These are phyloP conservation scores for Candida vartiovaarae DNA, from an alignment of 805 yeast species.

Conservation along the genomic window DNA sequence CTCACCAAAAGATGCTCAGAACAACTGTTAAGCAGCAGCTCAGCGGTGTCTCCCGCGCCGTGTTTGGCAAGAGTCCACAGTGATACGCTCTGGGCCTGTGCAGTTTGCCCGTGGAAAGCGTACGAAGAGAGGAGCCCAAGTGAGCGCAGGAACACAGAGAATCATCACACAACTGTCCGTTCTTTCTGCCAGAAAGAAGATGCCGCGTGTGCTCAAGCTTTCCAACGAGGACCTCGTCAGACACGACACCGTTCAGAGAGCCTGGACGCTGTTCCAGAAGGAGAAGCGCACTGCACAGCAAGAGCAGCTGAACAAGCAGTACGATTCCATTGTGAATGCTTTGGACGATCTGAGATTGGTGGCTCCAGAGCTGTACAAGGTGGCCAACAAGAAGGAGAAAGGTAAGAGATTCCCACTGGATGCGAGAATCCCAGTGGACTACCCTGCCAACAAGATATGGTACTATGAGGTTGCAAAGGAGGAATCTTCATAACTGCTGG, in stretches of 20 bases:
- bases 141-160: constrained; percentile 42
- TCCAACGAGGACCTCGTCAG: constrained; percentile 77
- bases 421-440: constrained; percentile 81
- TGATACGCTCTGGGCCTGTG: constrained; percentile 4
- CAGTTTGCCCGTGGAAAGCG: constrained; percentile 42
- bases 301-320: constrained; percentile 50
- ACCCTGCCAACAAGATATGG: constrained; percentile 82
- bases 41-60: constrained; percentile 9
- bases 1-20: background rate
- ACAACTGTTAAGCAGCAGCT: constrained; percentile 1
- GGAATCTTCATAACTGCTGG: background rate
- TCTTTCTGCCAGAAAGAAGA: constrained; percentile 79
- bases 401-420: constrained; percentile 72
- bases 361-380: constrained; percentile 48
- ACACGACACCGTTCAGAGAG: constrained; percentile 74
- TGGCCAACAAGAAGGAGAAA: constrained; percentile 51
- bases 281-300: constrained; percentile 38
- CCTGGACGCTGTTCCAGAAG: constrained; percentile 66
- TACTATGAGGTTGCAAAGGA: constrained; percentile 41
- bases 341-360: constrained; percentile 56
- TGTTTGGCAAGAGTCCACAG: background rate
- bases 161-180: constrained; percentile 60
- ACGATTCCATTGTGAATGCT: constrained; percentile 57
- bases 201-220: constrained; percentile 73
- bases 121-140: constrained; percentile 32